Conservation (phyloP, 2,329 filamentous ascomycete species). For the Grosmannia penicillata region DNA sequence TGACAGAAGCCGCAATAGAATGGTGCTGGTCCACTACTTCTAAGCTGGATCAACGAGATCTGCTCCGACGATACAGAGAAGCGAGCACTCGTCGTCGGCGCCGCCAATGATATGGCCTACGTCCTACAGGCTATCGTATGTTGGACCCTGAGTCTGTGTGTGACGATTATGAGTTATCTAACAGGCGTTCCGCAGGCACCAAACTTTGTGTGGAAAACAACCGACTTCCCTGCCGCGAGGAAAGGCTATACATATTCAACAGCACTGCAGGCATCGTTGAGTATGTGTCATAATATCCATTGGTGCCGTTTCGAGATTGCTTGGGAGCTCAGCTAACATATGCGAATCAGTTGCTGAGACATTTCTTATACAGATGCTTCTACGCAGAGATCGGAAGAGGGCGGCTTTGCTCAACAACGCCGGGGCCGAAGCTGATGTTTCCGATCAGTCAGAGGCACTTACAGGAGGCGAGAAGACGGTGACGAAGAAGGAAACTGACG, state of each 20-base stretch:
- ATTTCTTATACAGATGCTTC: background rate
- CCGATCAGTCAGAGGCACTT: too few species aligned
- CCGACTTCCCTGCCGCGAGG: slow-evolving; percentile 20
- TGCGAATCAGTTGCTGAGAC: background rate
- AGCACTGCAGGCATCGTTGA: slow-evolving; percentile 17
- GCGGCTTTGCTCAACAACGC: too few species aligned
- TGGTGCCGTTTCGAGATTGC: background rate
- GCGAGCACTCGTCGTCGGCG: slow-evolving; percentile 13
- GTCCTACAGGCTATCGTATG: slow-evolving; percentile 16
- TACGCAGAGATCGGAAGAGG: background rate
- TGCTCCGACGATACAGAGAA: slow-evolving; percentile 14
- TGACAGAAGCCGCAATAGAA: slow-evolving; percentile 6
- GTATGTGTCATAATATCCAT: slow-evolving; percentile 12
- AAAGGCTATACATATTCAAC: slow-evolving; percentile 23
- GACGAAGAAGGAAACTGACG: too few species aligned
- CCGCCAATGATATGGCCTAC: slow-evolving; percentile 13
- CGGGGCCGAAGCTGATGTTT: too few species aligned
- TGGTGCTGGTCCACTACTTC: slow-evolving; percentile 22
- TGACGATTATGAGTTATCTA: background rate
- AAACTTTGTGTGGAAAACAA: slow-evolving; percentile 27
- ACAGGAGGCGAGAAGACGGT: too few species aligned
- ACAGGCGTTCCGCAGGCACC: slow-evolving; percentile 13
- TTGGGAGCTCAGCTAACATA: too few species aligned
- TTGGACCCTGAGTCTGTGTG: background rate
- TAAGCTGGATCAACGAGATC: slow-evolving; percentile 17